These are phyloP conservation scores for Drosera capensis DNA, from an alignment of 148 eudicot genomes.

Conservation along the genomic window DNA sequence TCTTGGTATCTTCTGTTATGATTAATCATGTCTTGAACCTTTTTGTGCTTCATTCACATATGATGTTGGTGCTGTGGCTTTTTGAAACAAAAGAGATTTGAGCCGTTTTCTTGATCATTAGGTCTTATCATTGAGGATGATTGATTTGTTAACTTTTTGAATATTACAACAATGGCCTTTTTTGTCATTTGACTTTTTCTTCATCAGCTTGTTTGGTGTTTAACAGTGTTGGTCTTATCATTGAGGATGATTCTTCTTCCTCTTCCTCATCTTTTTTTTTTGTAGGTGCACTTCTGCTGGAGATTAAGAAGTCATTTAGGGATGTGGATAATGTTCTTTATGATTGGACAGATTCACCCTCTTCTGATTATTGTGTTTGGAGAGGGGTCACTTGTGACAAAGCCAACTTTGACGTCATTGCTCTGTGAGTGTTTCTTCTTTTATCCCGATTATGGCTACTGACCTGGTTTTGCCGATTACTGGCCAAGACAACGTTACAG, in stretches of 20 bases:
- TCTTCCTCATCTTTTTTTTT: too few species aligned
- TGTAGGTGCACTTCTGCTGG: slow-evolving; percentile 62
- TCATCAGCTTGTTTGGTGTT: neutral
- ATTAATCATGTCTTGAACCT: neutral
- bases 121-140: slow-evolving; percentile 6
- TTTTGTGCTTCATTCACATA: neutral
- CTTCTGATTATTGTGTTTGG: slow-evolving; percentile 87
- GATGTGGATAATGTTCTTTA: slow-evolving; percentile 87
- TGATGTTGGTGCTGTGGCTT: slow-evolving; percentile 9
- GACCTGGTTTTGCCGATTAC: too few species aligned
- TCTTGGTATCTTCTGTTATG: neutral
- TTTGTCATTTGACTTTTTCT: too few species aligned
- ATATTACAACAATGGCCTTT: neutral
- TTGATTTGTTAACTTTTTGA: neutral
- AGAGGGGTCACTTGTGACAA: slow-evolving; percentile 89
- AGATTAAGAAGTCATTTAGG: slow-evolving; percentile 88
- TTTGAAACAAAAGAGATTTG: slow-evolving; percentile 9
- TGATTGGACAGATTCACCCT: slow-evolving; percentile 90
- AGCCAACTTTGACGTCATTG: slow-evolving; percentile 59
- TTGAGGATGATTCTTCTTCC: too few species aligned
- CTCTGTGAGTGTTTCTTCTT: slow-evolving; percentile 44
- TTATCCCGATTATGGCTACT: too few species aligned
- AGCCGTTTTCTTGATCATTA: slow-evolving; percentile 11
- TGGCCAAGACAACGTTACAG: too few species aligned
- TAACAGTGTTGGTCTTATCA: neutral